These are phyloP conservation scores for Pythium oligandrum DNA, from an alignment of 352 stramenopile species.

Conservation along the genomic window DNA sequence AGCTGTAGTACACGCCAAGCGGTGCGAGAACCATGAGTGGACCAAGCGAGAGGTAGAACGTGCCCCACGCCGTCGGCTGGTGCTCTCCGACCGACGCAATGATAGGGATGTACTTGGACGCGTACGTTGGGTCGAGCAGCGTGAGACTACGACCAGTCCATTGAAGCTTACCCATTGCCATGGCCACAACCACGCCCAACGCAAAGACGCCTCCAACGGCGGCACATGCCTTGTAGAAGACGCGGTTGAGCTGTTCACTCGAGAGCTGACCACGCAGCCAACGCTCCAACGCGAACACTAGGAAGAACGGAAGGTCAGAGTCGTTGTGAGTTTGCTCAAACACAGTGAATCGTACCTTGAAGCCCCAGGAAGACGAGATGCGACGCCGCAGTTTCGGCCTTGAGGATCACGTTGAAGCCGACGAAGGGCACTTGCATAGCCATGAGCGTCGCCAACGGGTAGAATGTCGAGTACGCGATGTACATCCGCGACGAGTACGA, in stretches of 20 bases:
- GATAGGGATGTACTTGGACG: conserved; percentile 94
- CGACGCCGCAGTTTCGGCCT: conserved; percentile 68
- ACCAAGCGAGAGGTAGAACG: conserved; percentile 92
- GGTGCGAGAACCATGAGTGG: conserved; percentile 85
- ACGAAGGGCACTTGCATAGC: conserved; percentile 99
- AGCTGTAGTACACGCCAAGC: conserved; percentile 87
- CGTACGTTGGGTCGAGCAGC: conserved; percentile 90
- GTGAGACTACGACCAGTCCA: conserved; percentile 91
- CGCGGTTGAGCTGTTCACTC: conserved; percentile 32
- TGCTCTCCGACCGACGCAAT: conserved; percentile 94
- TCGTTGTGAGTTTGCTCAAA: background rate
- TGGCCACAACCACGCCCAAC: conserved; percentile 33
- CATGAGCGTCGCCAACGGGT: conserved; percentile 92
- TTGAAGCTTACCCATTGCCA: conserved; percentile 75
- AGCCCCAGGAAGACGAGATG: conserved; percentile 94
- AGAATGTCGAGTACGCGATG: conserved; percentile 98
- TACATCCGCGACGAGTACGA: conserved; percentile 92
- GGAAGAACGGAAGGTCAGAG: background rate
- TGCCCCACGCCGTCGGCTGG: conserved; percentile 90
- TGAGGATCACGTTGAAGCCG: conserved; percentile 92
- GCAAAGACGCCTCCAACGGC: conserved; percentile 30
- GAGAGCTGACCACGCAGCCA: conserved; percentile 49
- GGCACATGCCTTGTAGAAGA: conserved; percentile 38
- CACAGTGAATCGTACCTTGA: conserved; percentile 38
- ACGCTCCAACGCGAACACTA: conserved; percentile 49